Conservation (phyloP, 306 rosid genomes). For the Fragaria iinumae region DNA sequence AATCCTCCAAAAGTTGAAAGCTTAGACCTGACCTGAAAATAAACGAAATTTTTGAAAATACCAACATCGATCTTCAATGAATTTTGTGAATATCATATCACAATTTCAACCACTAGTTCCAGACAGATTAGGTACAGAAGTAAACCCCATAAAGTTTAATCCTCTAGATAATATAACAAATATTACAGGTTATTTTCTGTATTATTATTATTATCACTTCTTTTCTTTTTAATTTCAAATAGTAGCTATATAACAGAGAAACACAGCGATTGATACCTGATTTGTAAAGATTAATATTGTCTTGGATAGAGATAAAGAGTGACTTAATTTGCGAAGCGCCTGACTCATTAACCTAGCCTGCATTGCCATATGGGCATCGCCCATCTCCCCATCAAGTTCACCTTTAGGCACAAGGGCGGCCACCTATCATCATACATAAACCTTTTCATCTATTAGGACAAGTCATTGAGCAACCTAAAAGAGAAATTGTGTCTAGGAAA, state of each 20-base stretch:
- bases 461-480: constrained; percentile 8
- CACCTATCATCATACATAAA: constrained; percentile 48
- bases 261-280: constrained; percentile 55
- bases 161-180: neutral
- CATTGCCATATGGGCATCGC: constrained; percentile 93
- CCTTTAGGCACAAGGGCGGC: constrained; percentile 95
- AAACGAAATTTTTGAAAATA: neutral
- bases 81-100: neutral
- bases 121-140: neutral
- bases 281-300: constrained; percentile 72
- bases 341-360: constrained; percentile 98
- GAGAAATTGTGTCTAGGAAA: neutral
- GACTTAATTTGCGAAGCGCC: constrained; percentile 90
- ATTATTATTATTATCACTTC: neutral
- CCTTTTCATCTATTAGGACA: constrained; percentile 16
- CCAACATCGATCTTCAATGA: neutral
- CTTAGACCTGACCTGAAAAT: constrained; percentile 75
- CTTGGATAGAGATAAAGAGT: constrained; percentile 76
- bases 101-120: neutral
- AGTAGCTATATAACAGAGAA: constrained; percentile 5
- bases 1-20: constrained; percentile 87
- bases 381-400: constrained; percentile 96
- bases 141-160: neutral
- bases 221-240: neutral
- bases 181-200: neutral